Evolutionary conservation across 176 grass and related monocot genomes (phyloP), one percentile per base, ranked within the genome.

Genomic region (Rhynchospora breviuscula): DNA sequence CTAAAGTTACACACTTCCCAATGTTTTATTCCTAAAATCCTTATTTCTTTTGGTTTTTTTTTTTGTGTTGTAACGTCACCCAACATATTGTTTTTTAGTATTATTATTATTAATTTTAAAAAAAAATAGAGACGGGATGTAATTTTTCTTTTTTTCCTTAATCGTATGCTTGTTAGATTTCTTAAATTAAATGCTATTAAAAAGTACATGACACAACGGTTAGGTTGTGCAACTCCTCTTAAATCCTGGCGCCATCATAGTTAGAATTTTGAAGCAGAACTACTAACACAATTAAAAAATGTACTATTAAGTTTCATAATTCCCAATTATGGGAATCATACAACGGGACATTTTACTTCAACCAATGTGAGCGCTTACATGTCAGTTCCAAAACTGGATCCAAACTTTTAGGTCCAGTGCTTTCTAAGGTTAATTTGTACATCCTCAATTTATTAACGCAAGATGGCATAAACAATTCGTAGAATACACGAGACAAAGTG

Each of bases 321-420:
- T 49, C 44, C 47, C 8, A 53, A n/a, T n/a, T 56, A 11, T 19
- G 29, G 0, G 15, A 51, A 25, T 66, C 10, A 44, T 53, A 63
- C 70, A 62, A 76, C n/a, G 56, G 25, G 78, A 52, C 78, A 48
- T 56, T 74, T 73, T 54, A 0, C 56, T 63, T 8, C 43, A 59
- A 17, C 35, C 40, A 60, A 25, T 48, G 15, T 10, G n/a, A 43
- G 7, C 62, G 35, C 47, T 77, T 77, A 61, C 71, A 76, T 76
- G 52, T 59, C 31, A 45, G 75, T 52, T 54, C 70, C 54, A 64
- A 79, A 51, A 63, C 6, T 15, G 60, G 11, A 65, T 86, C 60
- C 84, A 68, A 79, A 67, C 75, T 80, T 67, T 75, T 44, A 85
- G 70, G 44, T 35, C 46, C 23, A 70, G 43, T 45, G 63, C 22